A percentile compares a stretch with the other conserved stretches of the same genome.
Evolutionary conservation across 2,329 filamentous ascomycete species (phyloP).

Genomic region (Furcasterigmium furcatum): DNA sequence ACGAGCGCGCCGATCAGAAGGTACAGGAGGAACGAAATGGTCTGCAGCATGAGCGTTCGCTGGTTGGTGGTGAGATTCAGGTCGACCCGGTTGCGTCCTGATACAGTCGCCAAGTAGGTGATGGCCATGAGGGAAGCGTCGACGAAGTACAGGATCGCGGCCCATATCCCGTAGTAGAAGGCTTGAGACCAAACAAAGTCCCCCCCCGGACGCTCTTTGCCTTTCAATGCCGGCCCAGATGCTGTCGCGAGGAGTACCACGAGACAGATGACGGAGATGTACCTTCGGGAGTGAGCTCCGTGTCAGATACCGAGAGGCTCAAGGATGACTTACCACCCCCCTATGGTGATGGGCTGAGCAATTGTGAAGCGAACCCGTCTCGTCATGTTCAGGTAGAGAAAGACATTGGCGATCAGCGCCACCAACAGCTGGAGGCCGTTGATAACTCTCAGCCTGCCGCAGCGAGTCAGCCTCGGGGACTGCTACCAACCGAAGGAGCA

Average conservation of each 20-base stretch:
- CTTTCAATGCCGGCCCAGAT: no score
- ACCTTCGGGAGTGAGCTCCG: no score
- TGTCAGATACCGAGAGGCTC: no score
- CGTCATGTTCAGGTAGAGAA: slow-evolving; percentile 85
- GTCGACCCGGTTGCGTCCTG: slow-evolving; percentile 69
- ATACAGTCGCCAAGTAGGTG: slow-evolving; percentile 76
- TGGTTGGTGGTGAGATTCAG: slow-evolving; percentile 78
- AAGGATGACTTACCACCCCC: slow-evolving; percentile 77
- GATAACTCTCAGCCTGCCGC: slow-evolving; percentile 64
- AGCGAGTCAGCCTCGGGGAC: no score
- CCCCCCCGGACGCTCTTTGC: slow-evolving; percentile 30
- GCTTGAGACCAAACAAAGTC: slow-evolving; percentile 72
- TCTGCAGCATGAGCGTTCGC: slow-evolving; percentile 85
- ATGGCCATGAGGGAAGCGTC: slow-evolving; percentile 73
- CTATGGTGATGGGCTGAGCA: slow-evolving; percentile 79
- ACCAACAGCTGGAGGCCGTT: slow-evolving; percentile 76
- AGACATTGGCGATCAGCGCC: slow-evolving; percentile 75
- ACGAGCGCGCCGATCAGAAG: slow-evolving; percentile 73
- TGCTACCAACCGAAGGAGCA: no score
- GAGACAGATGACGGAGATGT: slow-evolving; percentile 62
- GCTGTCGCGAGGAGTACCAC: slow-evolving; percentile 65
- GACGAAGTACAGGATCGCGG: slow-evolving; percentile 75
- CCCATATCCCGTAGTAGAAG: slow-evolving; percentile 82
- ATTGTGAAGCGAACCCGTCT: slow-evolving; percentile 76
- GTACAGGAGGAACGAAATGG: slow-evolving; percentile 80